Percentiles rank a stretch among this genome's conserved stretches.
These are phyloP conservation scores for Pythium volutum DNA, from an alignment of 352 stramenopile genomes.

Conservation along the genomic window DNA sequence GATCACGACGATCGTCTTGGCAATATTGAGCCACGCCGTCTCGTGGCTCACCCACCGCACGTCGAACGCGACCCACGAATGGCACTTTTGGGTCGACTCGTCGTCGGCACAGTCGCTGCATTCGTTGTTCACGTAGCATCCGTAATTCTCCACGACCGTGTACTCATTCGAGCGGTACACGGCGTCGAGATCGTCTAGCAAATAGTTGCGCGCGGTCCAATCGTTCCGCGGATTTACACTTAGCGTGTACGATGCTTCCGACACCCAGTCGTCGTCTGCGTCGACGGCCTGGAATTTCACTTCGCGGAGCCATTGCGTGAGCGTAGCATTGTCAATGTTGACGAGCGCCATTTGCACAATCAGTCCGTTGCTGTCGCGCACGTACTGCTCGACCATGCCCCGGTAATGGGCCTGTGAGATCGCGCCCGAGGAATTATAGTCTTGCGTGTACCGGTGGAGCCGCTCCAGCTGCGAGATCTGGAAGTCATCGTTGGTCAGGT, in stretches of 20 bases:
- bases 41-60: slow-evolving; percentile 43
- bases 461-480: slow-evolving; percentile 73
- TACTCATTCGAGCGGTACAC: slow-evolving; percentile 62
- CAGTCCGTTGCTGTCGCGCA: slow-evolving; percentile 67
- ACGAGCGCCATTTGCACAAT: slow-evolving; percentile 62
- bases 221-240: slow-evolving; percentile 64
- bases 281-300: slow-evolving; percentile 58
- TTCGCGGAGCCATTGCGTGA: slow-evolving; percentile 52
- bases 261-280: slow-evolving; percentile 46
- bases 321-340: slow-evolving; percentile 37
- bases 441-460: slow-evolving; percentile 77
- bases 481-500: slow-evolving; percentile 72
- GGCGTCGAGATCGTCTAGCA: slow-evolving; percentile 31
- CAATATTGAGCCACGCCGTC: slow-evolving; percentile 65
- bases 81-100: slow-evolving; percentile 43
- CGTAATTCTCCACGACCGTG: slow-evolving; percentile 57
- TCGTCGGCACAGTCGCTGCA: slow-evolving; percentile 49
- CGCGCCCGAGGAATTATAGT: slow-evolving; percentile 69
- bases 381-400: slow-evolving; percentile 65
- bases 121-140: slow-evolving; percentile 61
- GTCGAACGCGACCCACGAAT: slow-evolving; percentile 77
- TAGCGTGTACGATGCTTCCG: slow-evolving; percentile 34
- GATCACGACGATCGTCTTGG: slow-evolving; percentile 88
- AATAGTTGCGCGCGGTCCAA: slow-evolving; percentile 55
- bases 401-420: slow-evolving; percentile 49